phyloP scores from a whole-genome alignment of 1,284 basidiomycete species.

The Vanrija pseudolonga region DNA sequence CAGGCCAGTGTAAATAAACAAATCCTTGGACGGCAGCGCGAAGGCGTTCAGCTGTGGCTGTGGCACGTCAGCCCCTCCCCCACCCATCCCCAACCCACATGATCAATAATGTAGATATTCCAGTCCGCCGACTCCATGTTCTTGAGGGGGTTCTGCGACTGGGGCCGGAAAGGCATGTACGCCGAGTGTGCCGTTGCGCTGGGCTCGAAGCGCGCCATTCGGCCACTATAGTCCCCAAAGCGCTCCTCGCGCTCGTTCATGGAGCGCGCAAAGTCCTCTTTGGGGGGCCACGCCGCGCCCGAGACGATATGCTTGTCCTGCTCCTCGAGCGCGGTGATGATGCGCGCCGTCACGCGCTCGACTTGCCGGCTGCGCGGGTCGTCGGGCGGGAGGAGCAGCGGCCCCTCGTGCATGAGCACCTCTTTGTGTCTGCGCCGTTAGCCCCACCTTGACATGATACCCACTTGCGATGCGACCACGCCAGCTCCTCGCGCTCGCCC shows the following conservation, averaged over 20 bases:
- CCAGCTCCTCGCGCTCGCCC: constrained; percentile 53
- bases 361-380: constrained; percentile 49
- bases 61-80: neutral
- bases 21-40: constrained; percentile 53
- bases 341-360: constrained; percentile 39
- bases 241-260: constrained; percentile 29
- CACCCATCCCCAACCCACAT: constrained; percentile 34
- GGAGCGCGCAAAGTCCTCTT: constrained; percentile 31
- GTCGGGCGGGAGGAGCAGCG: constrained; percentile 44
- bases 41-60: constrained; percentile 53
- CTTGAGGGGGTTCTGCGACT: constrained; percentile 51
- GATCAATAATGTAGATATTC: constrained; percentile 53
- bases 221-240: constrained; percentile 3
- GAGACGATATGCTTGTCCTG: constrained; percentile 46
- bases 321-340: constrained; percentile 49
- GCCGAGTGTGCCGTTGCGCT: constrained; percentile 44
- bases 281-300: constrained; percentile 48
- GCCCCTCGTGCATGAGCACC: constrained; percentile 49
- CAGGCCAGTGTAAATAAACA: constrained; percentile 55
- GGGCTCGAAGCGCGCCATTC: constrained; percentile 30
- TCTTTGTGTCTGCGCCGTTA: constrained; percentile 45
- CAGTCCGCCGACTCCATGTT: constrained; percentile 50
- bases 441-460: constrained; percentile 6
- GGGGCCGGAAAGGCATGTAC: constrained; percentile 47
- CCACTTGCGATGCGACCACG: constrained; percentile 52